Conservation (phyloP, 1,284 basidiomycete genomes). For the Rhodotorula sp. region DNA sequence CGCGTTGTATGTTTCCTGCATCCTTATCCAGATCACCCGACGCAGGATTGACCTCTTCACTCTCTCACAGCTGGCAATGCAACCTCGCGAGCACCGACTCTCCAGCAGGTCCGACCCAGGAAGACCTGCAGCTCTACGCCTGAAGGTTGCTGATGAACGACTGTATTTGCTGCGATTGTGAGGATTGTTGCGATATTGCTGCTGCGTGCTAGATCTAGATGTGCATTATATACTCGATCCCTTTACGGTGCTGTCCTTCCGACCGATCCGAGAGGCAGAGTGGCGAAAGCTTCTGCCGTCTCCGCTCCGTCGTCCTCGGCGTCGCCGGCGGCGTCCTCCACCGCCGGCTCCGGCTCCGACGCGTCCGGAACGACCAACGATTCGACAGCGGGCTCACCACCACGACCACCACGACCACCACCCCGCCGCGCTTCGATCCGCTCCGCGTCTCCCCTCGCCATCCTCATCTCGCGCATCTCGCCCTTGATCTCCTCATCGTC, state of each 20-base stretch:
- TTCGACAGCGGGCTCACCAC: no score
- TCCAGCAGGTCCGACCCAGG: constrained; percentile 41
- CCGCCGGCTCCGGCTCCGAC: neutral
- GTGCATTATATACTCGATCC: neutral
- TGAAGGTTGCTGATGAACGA: constrained; percentile 10
- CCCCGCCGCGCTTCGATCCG: constrained; percentile 7
- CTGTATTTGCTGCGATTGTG: neutral
- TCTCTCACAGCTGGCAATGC: constrained; percentile 45
- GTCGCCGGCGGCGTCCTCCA: neutral
- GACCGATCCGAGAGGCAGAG: neutral
- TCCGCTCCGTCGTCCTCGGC: neutral
- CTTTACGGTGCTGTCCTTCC: no score
- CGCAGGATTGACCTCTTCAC: neutral
- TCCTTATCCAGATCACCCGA: neutral
- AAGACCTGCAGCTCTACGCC: constrained; percentile 40
- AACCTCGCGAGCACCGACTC: constrained; percentile 46
- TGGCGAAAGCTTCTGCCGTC: neutral
- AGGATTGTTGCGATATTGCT: neutral
- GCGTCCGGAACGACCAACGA: no score
- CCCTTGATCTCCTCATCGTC: constrained; percentile 4
- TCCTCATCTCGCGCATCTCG: constrained; percentile 24
- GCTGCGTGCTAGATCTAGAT: neutral
- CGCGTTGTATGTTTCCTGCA: constrained; percentile 22
- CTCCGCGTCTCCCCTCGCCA: constrained; percentile 6
- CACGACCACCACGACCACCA: no score